Evolutionary conservation across 257 asterid genomes (phyloP).

Genomic region (Thymus mandschuricus): DNA sequence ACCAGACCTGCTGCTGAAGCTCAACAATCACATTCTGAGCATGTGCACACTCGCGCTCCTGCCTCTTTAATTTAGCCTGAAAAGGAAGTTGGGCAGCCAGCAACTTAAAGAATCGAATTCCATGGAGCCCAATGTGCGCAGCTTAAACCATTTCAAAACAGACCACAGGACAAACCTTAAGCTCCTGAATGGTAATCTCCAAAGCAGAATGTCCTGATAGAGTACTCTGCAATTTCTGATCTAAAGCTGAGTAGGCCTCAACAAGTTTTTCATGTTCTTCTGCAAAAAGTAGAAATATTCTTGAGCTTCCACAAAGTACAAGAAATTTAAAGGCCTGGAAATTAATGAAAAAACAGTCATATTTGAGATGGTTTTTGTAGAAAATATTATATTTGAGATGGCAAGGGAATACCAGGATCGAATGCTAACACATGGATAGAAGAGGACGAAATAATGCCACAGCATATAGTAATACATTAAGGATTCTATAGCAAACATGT

Average conservation of each 20-base stretch:
- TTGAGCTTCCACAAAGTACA: background rate
- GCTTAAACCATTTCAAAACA: conserved; percentile 10
- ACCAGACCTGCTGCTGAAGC: conserved; percentile 82
- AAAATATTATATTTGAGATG: background rate
- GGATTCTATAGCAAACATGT: background rate
- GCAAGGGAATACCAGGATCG: background rate
- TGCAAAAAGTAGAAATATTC: conserved; percentile 38
- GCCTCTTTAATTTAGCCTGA: conserved; percentile 78
- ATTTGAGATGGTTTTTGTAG: background rate
- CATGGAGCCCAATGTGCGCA: conserved; percentile 6
- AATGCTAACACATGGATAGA: background rate
- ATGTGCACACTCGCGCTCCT: conserved; percentile 71
- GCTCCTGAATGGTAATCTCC: conserved; percentile 66
- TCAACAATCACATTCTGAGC: conserved; percentile 75
- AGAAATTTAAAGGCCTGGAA: conserved; percentile 5
- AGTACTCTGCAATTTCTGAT: conserved; percentile 69
- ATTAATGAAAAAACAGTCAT: background rate
- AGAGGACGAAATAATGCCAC: background rate
- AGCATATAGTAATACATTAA: conserved; percentile 10
- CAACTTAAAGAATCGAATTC: conserved; percentile 23
- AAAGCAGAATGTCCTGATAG: conserved; percentile 62
- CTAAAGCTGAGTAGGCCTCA: conserved; percentile 68
- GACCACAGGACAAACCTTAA: conserved; percentile 54
- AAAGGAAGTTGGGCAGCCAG: conserved; percentile 20
- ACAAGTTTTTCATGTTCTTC: conserved; percentile 84